Evolutionary conservation across 805 yeast species (phyloP), one percentile per base, ranked within the genome.

Genomic region (Wilhelminamyces savonicus): DNA sequence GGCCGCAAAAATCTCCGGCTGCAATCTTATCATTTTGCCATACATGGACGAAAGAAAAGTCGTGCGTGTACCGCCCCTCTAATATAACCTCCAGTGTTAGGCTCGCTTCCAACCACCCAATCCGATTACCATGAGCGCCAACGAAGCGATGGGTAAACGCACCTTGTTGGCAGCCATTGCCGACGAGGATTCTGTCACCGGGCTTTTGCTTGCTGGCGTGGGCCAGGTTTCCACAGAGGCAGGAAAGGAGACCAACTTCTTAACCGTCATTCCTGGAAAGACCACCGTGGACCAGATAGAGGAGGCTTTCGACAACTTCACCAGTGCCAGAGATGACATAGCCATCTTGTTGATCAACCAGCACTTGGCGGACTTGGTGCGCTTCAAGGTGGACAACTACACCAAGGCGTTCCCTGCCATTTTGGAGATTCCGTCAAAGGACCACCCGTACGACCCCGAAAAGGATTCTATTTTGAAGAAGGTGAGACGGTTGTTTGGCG

Each of bases 401-500:
- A 77, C 94, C 12, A 76, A 78, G 40, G 95, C 98, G 8, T 92
- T 92, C 60, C 98, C 98, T 7, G 97, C 98, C 3, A 76, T 92
- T 27, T 69, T 92, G 50, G 98, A 92, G 62, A 92, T 92, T 39
- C 98, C 98, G 16, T 86, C 97, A 11, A 92, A 92, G 66, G 98
- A 92, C 52, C 97, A 92, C 56, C 97, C 98, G 14, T 92, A 92
- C 56, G 94, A 92, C 56, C 98, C 98, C 13, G 97, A 90, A 56
- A 92, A 90, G 76, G 98, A 92, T 59, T 82, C 95, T 13, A 87
- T 92, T 23, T 71, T 92, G 59, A 80, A 90, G 62, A 82, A 95
- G 56, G 98, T 92, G 20, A 82, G 95, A 67, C 78, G 95, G 54
- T 65, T 92, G 40, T 88, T 90, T 64, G 97, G 98, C 26, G 97